phyloP scores from a whole-genome alignment of 2,329 filamentous ascomycete genomes.

The Biscogniauxia marginata region DNA sequence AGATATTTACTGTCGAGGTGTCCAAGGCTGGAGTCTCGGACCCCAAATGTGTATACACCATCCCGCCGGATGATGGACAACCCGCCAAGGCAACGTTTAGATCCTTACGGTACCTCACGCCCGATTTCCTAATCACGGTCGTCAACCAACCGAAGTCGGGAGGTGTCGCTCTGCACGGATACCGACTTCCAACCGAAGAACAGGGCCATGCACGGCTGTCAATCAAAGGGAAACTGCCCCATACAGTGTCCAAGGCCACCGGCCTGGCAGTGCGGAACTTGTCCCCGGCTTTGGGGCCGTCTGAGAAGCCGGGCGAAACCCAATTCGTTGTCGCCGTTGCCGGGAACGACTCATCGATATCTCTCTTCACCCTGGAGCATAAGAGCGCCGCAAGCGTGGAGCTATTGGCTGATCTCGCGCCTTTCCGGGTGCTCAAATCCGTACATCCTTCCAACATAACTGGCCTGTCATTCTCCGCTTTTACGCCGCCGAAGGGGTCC shows the following conservation, averaged over 20 bases:
- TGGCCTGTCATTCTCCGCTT: conserved; percentile 56
- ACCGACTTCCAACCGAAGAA: conserved; percentile 47
- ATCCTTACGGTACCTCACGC: conserved; percentile 57
- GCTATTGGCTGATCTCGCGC: conserved; percentile 51
- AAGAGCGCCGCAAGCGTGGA: conserved; percentile 45
- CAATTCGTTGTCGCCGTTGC: conserved; percentile 82
- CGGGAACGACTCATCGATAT: conserved; percentile 75
- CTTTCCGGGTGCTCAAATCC: conserved; percentile 51
- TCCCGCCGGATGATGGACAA: conserved; percentile 46
- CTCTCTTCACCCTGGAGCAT: conserved; percentile 75
- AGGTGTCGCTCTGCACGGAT: conserved; percentile 56
- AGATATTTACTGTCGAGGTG: conserved; percentile 65
- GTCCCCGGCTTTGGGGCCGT: conserved; percentile 50
- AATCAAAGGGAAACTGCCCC: conserved; percentile 58
- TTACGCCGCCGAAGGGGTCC: conserved; percentile 51
- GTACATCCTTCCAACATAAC: conserved; percentile 61
- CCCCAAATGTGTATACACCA: conserved; percentile 55
- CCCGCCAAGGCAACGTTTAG: conserved; percentile 52
- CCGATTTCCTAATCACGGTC: conserved; percentile 56
- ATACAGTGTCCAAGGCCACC: conserved; percentile 69
- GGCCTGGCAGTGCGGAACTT: conserved; percentile 76
- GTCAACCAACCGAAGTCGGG: conserved; percentile 59
- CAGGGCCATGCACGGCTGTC: conserved; percentile 48
- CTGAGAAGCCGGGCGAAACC: conserved; percentile 56
- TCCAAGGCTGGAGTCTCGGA: conserved; percentile 42